Conservation (phyloP, 768 basidiomycete genomes). For the Hericium erinaceus region DNA sequence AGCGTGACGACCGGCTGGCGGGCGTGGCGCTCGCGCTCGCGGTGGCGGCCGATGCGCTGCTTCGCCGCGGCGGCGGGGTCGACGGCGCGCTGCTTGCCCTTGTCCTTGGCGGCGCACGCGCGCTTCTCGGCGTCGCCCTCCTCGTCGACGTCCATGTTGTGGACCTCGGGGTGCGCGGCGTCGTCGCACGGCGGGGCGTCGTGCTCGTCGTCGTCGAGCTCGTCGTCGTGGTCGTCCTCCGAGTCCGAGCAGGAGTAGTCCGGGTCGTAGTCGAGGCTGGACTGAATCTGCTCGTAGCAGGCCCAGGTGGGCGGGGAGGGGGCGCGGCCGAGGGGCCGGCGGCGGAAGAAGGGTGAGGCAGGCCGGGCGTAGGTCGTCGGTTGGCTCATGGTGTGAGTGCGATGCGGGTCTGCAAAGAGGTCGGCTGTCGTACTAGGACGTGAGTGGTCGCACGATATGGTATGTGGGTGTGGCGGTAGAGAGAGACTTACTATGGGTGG, state of each 20-base stretch:
- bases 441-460: not conserved
- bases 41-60: conserved; percentile 39
- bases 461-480: not conserved
- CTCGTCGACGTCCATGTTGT: conserved; percentile 46
- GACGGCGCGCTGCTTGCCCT: conserved; percentile 75
- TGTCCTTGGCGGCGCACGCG: conserved; percentile 45
- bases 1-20: conserved; percentile 50
- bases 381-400: conserved; percentile 6
- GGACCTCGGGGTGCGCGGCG: conserved; percentile 23
- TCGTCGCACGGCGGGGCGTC: conserved; percentile 13
- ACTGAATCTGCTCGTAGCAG: conserved; percentile 79
- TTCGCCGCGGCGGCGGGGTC: conserved; percentile 37
- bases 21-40: conserved; percentile 28
- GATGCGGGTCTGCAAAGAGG: conserved; percentile 5
- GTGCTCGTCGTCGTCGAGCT: conserved; percentile 37
- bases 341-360: conserved; percentile 42
- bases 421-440: conserved; percentile 12
- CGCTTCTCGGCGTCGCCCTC: conserved; percentile 29
- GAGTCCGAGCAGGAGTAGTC: conserved; percentile 32
- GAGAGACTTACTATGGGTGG: not conserved
- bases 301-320: conserved; percentile 83
- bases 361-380: conserved; percentile 8
- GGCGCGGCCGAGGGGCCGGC: conserved; percentile 69
- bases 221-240: conserved; percentile 37
- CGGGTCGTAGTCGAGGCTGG: conserved; percentile 48